These are phyloP conservation scores for Colletotrichum sublineola DNA, from an alignment of 2,329 filamentous ascomycete genomes.

Conservation along the genomic window DNA sequence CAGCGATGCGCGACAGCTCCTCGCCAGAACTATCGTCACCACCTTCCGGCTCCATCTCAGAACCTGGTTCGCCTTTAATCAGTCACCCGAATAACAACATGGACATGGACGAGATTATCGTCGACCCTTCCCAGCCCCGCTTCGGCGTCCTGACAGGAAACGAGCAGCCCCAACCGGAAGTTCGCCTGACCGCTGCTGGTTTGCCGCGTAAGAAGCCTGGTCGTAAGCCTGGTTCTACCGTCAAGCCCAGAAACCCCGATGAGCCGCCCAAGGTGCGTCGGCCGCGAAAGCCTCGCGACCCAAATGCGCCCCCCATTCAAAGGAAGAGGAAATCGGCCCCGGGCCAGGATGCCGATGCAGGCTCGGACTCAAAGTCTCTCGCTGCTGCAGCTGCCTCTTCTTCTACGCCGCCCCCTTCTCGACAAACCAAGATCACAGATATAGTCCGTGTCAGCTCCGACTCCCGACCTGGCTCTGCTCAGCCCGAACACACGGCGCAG, in stretches of 20 bases:
- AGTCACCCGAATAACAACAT: conserved; percentile 48
- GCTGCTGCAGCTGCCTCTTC: conserved; percentile 49
- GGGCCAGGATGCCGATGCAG: conserved; percentile 53
- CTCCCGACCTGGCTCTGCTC: conserved; percentile 46
- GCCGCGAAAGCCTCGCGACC: conserved; percentile 70
- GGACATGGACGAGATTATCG: conserved; percentile 65
- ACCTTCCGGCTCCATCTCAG: conserved; percentile 64
- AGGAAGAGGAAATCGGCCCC: conserved; percentile 67
- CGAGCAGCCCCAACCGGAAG: conserved; percentile 37
- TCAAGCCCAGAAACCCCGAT: conserved; percentile 59
- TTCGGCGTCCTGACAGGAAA: conserved; percentile 50
- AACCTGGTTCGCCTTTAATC: conserved; percentile 60
- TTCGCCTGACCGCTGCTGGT: conserved; percentile 66
- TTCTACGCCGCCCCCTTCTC: conserved; percentile 42
- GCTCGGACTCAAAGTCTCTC: conserved; percentile 52
- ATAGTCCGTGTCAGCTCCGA: conserved; percentile 48
- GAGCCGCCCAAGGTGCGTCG: conserved; percentile 65
- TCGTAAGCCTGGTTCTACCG: conserved; percentile 71
- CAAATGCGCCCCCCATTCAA: conserved; percentile 67
- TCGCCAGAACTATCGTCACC: conserved; percentile 66
- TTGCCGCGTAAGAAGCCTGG: conserved; percentile 74
- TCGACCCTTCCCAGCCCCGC: conserved; percentile 55
- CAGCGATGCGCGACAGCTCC: conserved; percentile 55
- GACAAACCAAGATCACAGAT: conserved; percentile 58
- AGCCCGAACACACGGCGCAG: conserved; percentile 54